A percentile compares a stretch with the other conserved stretches of the same genome.
These are phyloP conservation scores for Hippophae gyantsensis DNA, from an alignment of 306 rosid species.

Conservation along the genomic window DNA sequence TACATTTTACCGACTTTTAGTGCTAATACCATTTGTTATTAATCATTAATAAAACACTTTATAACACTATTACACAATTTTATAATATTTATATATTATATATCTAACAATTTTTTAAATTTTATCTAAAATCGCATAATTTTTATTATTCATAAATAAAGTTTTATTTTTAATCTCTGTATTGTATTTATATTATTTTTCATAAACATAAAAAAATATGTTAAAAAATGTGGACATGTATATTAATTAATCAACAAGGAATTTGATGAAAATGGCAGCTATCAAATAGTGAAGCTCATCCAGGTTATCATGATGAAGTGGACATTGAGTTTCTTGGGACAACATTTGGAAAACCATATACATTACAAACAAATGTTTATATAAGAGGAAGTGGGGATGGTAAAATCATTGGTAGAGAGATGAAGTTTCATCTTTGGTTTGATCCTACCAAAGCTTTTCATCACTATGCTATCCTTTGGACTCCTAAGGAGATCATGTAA, in stretches of 20 bases:
- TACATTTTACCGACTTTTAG: too few relatives aligned
- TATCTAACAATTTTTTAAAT: too few relatives aligned
- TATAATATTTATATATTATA: too few relatives aligned
- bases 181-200: too few relatives aligned
- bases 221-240: too few relatives aligned
- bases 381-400: constrained; percentile 96
- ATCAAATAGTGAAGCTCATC: constrained; percentile 89
- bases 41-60: too few relatives aligned
- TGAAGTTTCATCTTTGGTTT: constrained; percentile 94
- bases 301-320: constrained; percentile 91
- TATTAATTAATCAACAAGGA: not conserved
- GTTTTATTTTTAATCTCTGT: too few relatives aligned
- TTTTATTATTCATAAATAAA: too few relatives aligned
- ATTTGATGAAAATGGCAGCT: constrained; percentile 41
- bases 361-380: constrained; percentile 86
- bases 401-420: constrained; percentile 78
- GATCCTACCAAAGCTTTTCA: constrained; percentile 80
- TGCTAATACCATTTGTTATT: too few relatives aligned
- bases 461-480: constrained; percentile 87
- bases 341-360: constrained; percentile 90
- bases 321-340: constrained; percentile 96
- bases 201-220: too few relatives aligned
- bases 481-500: constrained; percentile 79
- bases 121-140: too few relatives aligned
- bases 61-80: too few relatives aligned